Evolutionary conservation across 495 filamentous ascomycete genomes (phyloP).

Genomic region (Cairneyella variabilis): DNA sequence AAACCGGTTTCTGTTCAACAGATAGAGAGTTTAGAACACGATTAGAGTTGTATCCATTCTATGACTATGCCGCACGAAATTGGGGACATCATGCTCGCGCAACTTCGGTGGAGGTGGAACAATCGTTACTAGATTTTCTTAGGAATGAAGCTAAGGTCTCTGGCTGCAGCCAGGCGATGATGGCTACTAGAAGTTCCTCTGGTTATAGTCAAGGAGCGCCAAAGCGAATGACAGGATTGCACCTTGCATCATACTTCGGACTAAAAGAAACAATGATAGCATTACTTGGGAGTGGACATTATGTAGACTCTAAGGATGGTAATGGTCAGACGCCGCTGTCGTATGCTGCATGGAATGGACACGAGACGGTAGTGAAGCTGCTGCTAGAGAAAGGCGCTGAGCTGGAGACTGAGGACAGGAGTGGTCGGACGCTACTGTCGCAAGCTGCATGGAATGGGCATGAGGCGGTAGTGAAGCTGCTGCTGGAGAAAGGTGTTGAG

Average conservation of each 20-base stretch:
- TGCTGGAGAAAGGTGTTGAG: background rate
- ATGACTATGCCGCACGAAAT: background rate
- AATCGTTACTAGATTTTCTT: background rate
- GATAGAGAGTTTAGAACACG: background rate
- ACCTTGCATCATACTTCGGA: slow-evolving; percentile 25
- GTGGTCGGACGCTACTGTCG: background rate
- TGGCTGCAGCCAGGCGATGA: background rate
- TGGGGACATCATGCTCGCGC: background rate
- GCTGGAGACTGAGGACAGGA: background rate
- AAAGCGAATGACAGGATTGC: slow-evolving; percentile 18
- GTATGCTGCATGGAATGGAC: background rate
- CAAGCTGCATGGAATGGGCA: background rate
- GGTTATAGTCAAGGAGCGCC: slow-evolving; percentile 8
- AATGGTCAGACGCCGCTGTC: slow-evolving; percentile 32
- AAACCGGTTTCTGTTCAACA: background rate
- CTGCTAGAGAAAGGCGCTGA: background rate
- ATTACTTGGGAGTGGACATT: background rate
- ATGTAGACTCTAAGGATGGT: background rate
- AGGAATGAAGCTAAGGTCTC: background rate
- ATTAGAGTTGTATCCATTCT: background rate
- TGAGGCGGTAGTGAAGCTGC: background rate
- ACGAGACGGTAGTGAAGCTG: background rate
- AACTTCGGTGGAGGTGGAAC: background rate
- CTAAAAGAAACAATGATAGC: background rate
- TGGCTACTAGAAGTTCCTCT: background rate